Evolutionary conservation across 352 stramenopile species (phyloP).

Genomic region (Phytophthora pini): DNA sequence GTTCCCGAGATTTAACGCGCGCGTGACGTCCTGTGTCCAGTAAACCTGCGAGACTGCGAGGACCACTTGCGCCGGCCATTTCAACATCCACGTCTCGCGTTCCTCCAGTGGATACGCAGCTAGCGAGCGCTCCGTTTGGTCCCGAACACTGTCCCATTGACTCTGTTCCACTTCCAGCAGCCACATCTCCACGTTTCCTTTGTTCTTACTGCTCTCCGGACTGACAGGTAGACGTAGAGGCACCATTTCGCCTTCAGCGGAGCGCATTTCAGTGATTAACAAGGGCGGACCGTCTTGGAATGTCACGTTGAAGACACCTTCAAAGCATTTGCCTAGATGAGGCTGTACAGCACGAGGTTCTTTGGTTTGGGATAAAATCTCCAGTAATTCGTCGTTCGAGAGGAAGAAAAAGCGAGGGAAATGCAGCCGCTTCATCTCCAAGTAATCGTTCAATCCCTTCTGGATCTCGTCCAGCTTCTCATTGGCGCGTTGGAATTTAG

Average conservation of each 20-base stretch:
- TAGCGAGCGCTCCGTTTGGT: conserved; percentile 91
- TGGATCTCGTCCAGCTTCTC: conserved; percentile 95
- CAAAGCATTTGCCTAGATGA: conserved; percentile 91
- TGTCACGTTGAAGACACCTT: conserved; percentile 93
- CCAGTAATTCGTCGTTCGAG: conserved; percentile 94
- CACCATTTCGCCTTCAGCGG: conserved; percentile 92
- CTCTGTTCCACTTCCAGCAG: conserved; percentile 91
- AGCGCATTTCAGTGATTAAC: conserved; percentile 95
- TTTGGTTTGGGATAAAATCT: conserved; percentile 95
- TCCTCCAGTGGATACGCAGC: conserved; percentile 79
- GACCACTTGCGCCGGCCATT: conserved; percentile 95
- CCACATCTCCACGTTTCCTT: conserved; percentile 96
- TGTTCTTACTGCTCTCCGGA: conserved; percentile 92
- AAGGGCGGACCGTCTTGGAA: conserved; percentile 85
- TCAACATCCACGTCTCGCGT: conserved; percentile 92
- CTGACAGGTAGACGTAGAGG: conserved; percentile 86
- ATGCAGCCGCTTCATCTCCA: conserved; percentile 94
- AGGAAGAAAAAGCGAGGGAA: conserved; percentile 96
- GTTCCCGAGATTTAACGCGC: conserved; percentile 73
- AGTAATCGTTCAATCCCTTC: conserved; percentile 94
- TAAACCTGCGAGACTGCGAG: conserved; percentile 93
- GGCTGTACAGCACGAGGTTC: conserved; percentile 93
- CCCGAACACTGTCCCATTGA: conserved; percentile 92
- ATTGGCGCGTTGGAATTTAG: conserved; percentile 94
- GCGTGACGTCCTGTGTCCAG: conserved; percentile 94